Base-by-base conservation (phyloP, 148 eudicot genomes). In the Linanthus parryae region DNA sequence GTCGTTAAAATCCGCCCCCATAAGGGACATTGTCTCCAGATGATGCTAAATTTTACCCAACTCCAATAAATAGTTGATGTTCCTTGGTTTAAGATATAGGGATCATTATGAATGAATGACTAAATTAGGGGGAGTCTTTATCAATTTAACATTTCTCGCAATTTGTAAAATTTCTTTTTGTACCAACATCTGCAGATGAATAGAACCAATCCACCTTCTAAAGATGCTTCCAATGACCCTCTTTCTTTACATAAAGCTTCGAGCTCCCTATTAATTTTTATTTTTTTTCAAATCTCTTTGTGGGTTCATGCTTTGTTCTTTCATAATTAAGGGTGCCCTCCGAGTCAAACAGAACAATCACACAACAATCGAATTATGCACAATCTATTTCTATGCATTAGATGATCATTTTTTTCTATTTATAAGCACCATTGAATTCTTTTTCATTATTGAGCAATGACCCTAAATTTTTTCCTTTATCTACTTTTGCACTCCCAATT, bases 341-440 rank as follows among this genome's bases (percentile, higher is more conserved):
- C 28, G n/a, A 30, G 52, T 34, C 58, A 61, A 61, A 52, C n/a
- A n/a, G 26, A 33, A 52, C 50, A 61, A 33, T 34, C n/a, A n/a
- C n/a, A n/a, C n/a, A n/a, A n/a, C n/a, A n/a, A n/a, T n/a, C n/a
- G n/a, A n/a, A n/a, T n/a, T n/a, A n/a, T n/a, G n/a, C n/a, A n/a
- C n/a, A n/a, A n/a, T n/a, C n/a, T n/a, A n/a, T n/a, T n/a, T n/a
- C n/a, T 15, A 14, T 24, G 33, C n/a, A 57, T 45, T 30, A 5
- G 30, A 57, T 42, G 28, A 56, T 21, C 11, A 13, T 44, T 21
- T 44, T 42, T 0, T 57, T 31, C 29, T n/a, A n/a, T n/a, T n/a
- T 44, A 29, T 44, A 57, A 39, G 29, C 22, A 4, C 39, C 13
- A 37, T 55, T 35, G 4, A 54, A 39, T 52, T 34, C 0, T 16